Percentiles rank a stretch among this genome's conserved stretches.
Conservation (phyloP, 306 rosid genomes). For the Elaeagnus macrophylla region DNA sequence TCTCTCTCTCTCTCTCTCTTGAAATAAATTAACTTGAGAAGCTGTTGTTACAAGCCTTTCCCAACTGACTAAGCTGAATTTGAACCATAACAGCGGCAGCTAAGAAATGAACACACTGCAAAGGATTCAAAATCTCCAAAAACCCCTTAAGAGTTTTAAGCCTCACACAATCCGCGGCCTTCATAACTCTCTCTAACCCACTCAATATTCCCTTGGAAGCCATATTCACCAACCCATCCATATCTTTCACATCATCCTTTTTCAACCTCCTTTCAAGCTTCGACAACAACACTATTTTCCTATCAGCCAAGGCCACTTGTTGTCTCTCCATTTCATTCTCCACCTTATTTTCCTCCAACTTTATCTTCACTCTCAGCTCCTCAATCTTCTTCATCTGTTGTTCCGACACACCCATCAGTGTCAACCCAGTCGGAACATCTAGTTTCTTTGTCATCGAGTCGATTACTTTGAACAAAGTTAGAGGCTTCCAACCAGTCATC, state of each 20-base stretch:
- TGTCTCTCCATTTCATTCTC: constrained; percentile 40
- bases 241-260: constrained; percentile 1
- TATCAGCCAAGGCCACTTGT: constrained; percentile 47
- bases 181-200: constrained; percentile 51
- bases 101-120: constrained; percentile 54
- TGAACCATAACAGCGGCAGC: constrained; percentile 33
- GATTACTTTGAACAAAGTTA: constrained; percentile 22
- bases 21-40: no score
- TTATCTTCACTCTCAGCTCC: constrained; percentile 19
- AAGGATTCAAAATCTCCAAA: constrained; percentile 48
- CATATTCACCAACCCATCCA: constrained; percentile 24
- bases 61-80: constrained; percentile 38
- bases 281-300: constrained; percentile 33
- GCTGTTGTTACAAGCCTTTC: constrained; percentile 8
- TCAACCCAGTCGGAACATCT: neutral
- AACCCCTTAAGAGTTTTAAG: constrained; percentile 49
- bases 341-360: constrained; percentile 29
- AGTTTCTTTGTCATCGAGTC: neutral
- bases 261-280: constrained; percentile 10
- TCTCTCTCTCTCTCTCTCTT: no score
- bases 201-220: constrained; percentile 32
- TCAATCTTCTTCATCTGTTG: constrained; percentile 22
- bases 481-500: constrained; percentile 44
- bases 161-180: constrained; percentile 67
- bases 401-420: constrained; percentile 13